These are phyloP conservation scores for Paramecium tetraurelia DNA, from an alignment of 73 alveolate species.

Conservation along the genomic window DNA sequence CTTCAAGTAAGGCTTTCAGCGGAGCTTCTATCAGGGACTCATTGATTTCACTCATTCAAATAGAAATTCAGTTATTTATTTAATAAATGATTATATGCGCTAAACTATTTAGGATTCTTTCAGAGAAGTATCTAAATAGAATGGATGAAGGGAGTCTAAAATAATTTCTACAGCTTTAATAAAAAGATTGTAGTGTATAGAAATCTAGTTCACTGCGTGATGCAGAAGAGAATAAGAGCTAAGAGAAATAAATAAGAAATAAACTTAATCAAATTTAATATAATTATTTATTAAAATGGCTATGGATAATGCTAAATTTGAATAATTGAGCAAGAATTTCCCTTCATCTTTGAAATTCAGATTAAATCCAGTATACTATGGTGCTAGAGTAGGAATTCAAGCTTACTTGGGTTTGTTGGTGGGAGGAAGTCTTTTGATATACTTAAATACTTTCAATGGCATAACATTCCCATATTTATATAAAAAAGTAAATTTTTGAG, in stretches of 20 bases:
- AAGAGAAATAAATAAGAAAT: neutral
- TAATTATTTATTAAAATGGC: neutral
- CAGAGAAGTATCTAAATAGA: neutral
- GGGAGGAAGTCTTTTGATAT: neutral
- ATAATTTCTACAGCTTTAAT: neutral
- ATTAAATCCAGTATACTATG: conserved; percentile 15
- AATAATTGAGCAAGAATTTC: neutral
- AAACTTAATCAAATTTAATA: neutral
- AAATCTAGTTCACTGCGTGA: neutral
- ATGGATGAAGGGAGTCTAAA: neutral
- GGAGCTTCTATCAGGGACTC: conserved; percentile 19
- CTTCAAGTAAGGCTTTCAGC: neutral
- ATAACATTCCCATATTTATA: neutral
- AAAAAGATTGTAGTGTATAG: neutral
- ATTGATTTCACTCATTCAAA: conserved; percentile 2
- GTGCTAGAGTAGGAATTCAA: conserved; percentile 26
- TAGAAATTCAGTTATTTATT: neutral
- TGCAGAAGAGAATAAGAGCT: neutral
- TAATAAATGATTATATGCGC: neutral
- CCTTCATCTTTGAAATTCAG: neutral
- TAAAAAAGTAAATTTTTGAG: neutral
- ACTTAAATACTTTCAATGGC: neutral
- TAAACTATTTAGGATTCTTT: neutral
- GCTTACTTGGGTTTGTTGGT: neutral
- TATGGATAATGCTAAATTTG: conserved; percentile 17